A percentile compares a stretch with the other conserved stretches of the same genome.
phyloP scores from a whole-genome alignment of 2,329 filamentous ascomycete genomes.

The Ceratocystiopsis brevicomis region DNA sequence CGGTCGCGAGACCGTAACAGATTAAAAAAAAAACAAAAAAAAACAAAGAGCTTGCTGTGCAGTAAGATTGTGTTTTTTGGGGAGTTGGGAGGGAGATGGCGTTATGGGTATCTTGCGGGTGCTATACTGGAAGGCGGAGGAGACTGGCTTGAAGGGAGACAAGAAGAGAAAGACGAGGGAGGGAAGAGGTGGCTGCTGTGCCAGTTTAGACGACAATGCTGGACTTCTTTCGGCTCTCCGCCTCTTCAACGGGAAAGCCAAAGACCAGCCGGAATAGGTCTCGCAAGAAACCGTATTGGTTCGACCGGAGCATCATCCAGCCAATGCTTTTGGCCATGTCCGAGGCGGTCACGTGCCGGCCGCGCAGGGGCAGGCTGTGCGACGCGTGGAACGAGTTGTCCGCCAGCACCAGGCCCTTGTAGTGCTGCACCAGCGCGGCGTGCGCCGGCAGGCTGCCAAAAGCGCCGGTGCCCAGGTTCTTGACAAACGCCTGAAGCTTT shows the following conservation, averaged over 20 bases:
- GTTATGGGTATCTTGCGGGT: slow-evolving; percentile 3
- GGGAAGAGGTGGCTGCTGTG: too few species aligned
- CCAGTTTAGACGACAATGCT: slow-evolving; percentile 33
- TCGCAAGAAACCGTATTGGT: slow-evolving; percentile 59
- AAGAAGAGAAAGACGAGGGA: not conserved
- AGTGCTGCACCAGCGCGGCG: slow-evolving; percentile 51
- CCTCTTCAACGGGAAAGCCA: slow-evolving; percentile 66
- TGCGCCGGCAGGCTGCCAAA: slow-evolving; percentile 62
- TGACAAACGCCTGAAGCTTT: slow-evolving; percentile 56
- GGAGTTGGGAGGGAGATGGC: not conserved
- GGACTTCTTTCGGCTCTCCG: slow-evolving; percentile 44
- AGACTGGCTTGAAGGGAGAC: not conserved
- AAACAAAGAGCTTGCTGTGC: not conserved
- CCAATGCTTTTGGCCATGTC: slow-evolving; percentile 66
- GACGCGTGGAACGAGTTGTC: slow-evolving; percentile 47
- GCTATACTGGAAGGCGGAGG: not conserved
- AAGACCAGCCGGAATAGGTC: slow-evolving; percentile 76
- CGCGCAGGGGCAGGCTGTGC: slow-evolving; percentile 34
- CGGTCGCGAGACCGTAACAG: not conserved
- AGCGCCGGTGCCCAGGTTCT: slow-evolving; percentile 52
- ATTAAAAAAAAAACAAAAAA: not conserved
- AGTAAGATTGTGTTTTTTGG: not conserved
- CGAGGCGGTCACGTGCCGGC: slow-evolving; percentile 42
- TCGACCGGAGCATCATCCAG: slow-evolving; percentile 50
- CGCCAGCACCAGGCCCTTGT: slow-evolving; percentile 58